phyloP scores from a whole-genome alignment of 1,284 basidiomycete genomes.

The Naganishia sp. region DNA sequence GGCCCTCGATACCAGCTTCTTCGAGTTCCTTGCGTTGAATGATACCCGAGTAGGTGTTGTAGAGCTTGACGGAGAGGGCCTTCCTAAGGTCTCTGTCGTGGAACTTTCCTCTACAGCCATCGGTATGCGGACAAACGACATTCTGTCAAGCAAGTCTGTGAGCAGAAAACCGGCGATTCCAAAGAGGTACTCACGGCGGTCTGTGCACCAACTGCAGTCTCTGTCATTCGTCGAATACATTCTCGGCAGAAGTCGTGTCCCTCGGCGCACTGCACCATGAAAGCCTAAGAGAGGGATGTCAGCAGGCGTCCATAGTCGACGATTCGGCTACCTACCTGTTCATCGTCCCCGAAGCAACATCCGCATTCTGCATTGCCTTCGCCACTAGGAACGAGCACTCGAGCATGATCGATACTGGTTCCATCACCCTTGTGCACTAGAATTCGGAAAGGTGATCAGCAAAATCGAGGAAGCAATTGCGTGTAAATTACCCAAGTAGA shows the following conservation, averaged over 20 bases:
- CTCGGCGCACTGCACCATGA: conserved; percentile 81
- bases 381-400: conserved; percentile 27
- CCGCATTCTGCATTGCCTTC: conserved; percentile 60
- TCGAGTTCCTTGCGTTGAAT: conserved; percentile 72
- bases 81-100: conserved; percentile 66
- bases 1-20: conserved; percentile 60
- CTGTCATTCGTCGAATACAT: conserved; percentile 59
- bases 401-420: conserved; percentile 28
- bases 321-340: conserved; percentile 61
- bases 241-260: conserved; percentile 70
- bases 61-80: conserved; percentile 59
- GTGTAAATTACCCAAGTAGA: conserved; percentile 37
- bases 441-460: conserved; percentile 37
- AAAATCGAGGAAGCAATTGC: conserved; percentile 39
- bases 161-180: background rate
- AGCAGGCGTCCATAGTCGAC: too few relatives aligned
- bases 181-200: conserved; percentile 39
- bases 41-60: conserved; percentile 72
- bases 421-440: conserved; percentile 43
- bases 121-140: conserved; percentile 77
- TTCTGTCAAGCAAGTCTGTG: conserved; percentile 42
- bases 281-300: conserved; percentile 58
- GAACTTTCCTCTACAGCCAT: conserved; percentile 69
- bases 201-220: conserved; percentile 54
- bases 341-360: conserved; percentile 72